Evolutionary conservation across 148 eudicot genomes (phyloP), one percentile per base, ranked within the genome.

Genomic region (Vaccinium vitisidaea): DNA sequence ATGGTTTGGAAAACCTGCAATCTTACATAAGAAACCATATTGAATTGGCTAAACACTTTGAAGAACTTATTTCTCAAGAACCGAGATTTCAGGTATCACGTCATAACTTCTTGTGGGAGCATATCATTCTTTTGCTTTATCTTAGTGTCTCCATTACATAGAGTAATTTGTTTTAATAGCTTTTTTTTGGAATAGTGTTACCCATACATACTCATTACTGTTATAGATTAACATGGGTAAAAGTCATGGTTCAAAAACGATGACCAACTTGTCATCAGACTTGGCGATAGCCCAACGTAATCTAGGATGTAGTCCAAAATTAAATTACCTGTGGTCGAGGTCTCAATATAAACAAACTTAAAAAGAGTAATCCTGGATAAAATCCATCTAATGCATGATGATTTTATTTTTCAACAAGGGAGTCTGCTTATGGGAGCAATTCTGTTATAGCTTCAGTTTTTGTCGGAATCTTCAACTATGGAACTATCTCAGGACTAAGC

Each of bases 11-110:
- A 50, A 94, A 94, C 65, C 82, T 97, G 84, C 98, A 91, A 80
- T 87, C 98, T 69, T 97, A 94, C 87, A 90, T 95, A 87, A 90
- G 98, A 90, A 97, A 94, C 87, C 98, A 95, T 86, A 88, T 97
- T 75, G 87, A 87, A 71, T 84, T 97, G 86, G 99, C 99, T 63
- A 90, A 87, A 85, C 91, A 84, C 16, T 97, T 95, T 80, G 96
- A 97, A 89, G 92, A 91, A 55, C 93, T 94, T 71, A 92, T 94
- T 86, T 74, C 81, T 82, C 92, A 88, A 86, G 98, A 97, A 86
- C 81, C 90, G 0, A 92, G 96, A 88, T 97, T 97, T 86, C 94
- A 97, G 98, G 99, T 96, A 91, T 63, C 74, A 76, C 16, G 0
- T 58, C 43, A 58, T 7, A 85, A 76, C 80, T 65, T 19, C 49